Evolutionary conservation across 148 eudicot genomes (phyloP), one percentile per base, ranked within the genome.

Genomic region (Beta vulgaris): DNA sequence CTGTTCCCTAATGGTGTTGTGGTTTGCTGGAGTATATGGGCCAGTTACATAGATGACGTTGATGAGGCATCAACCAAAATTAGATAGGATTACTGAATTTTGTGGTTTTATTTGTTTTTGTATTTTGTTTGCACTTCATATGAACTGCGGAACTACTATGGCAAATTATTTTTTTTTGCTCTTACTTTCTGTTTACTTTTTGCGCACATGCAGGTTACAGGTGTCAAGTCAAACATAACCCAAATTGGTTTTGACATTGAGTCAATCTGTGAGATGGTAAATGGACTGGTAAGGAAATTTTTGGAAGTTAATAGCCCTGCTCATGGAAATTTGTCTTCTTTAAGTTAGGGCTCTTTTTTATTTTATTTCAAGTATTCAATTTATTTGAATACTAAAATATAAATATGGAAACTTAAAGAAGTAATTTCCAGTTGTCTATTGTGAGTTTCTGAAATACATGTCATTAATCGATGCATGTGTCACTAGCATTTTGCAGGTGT

Each of bases 161-260:
- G 12, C 53, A 28, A 25, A 19, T 44, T 48, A 34, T 7, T 18
- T 28, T 65, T 26, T 73, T 18, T 60, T 28, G 51, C 51, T 59
- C 69, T 77, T 57, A 76, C 58, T 36, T 74, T 75, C 31, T 79
- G 63, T 65, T 58, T 55, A 71, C 28, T 26, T 67, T 39, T 44
- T 73, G 55, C 71, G 67, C 13, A n/a, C 75, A 61, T 88, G 81
- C 85, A 91, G 98, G 95, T 93, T 63, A 78, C 28, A 66, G 95
- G 84, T 67, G 98, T 85, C 79, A 88, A 82, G 78, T 78, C 89
- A 55, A 80, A 85, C 74, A 86, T 93, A 31, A 88, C 84, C 62
- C 93, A 91, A 77, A 93, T 91, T 78, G 95, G 97, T 32, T 87
- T 36, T 66, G 98, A 93, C 82, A 82, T 93, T 65, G 88, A 86